Evolutionary conservation across 768 basidiomycete species (phyloP).

Genomic region (Lentinula sp.): DNA sequence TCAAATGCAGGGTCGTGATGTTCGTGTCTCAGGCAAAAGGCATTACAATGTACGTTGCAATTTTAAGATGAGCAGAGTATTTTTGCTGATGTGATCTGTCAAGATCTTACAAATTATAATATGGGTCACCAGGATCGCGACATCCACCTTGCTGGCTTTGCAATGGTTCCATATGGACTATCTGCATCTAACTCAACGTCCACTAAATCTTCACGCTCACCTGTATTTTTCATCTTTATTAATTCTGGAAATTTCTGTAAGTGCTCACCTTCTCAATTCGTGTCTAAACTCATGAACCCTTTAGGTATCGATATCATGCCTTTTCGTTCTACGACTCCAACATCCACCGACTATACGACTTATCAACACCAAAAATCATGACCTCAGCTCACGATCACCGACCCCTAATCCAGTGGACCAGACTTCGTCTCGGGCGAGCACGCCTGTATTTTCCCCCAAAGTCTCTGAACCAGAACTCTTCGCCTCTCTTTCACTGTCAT

Average conservation of each 20-base stretch:
- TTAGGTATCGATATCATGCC: conserved; percentile 49
- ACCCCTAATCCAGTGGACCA: conserved; percentile 29
- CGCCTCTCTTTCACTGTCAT: conserved; percentile 57
- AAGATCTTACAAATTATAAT: conserved; percentile 54
- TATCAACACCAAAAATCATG: conserved; percentile 48
- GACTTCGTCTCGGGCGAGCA: conserved; percentile 17
- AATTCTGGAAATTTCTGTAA: conserved; percentile 50
- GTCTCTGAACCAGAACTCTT: conserved; percentile 50
- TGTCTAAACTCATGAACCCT: conserved; percentile 2
- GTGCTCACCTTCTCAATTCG: conserved; percentile 15
- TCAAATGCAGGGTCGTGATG: conserved; percentile 63
- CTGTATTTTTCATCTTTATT: conserved; percentile 44
- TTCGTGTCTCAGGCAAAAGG: conserved; percentile 59
- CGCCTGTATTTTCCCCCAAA: conserved; percentile 11
- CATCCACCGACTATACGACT: conserved; percentile 69
- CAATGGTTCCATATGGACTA: conserved; percentile 35
- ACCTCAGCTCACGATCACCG: conserved; percentile 24
- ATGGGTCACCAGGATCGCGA: conserved; percentile 53
- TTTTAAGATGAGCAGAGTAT: neutral
- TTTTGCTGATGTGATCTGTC: neutral
- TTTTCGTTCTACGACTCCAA: conserved; percentile 52
- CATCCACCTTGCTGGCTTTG: conserved; percentile 38
- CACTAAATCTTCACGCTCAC: conserved; percentile 26
- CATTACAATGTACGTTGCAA: conserved; percentile 50
- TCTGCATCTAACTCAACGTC: conserved; percentile 27